These are phyloP conservation scores for Geotrichum restrictum DNA, from an alignment of 1,139 yeast genomes.

Conservation along the genomic window DNA sequence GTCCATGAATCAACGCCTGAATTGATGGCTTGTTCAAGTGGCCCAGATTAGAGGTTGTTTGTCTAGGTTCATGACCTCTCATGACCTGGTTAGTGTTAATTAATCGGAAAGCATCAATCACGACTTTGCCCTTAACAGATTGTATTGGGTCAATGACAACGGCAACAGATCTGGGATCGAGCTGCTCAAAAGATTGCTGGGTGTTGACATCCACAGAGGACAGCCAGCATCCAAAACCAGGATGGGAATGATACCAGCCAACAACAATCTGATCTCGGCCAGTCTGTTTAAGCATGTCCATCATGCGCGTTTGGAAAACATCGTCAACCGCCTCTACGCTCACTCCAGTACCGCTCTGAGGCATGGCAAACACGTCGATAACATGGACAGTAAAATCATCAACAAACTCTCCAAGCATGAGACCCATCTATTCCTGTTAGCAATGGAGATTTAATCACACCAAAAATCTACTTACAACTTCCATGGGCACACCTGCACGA, in stretches of 20 bases:
- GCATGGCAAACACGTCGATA: conserved; percentile 98
- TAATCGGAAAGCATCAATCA: conserved; percentile 94
- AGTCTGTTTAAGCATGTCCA: conserved; percentile 98
- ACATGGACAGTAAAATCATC: conserved; percentile 97
- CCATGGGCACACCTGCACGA: conserved; percentile 99
- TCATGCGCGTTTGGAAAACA: conserved; percentile 97
- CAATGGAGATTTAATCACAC: background rate
- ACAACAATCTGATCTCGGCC: conserved; percentile 98
- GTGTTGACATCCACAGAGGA: conserved; percentile 96
- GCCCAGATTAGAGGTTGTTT: conserved; percentile 93
- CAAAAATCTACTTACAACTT: conserved; percentile 48
- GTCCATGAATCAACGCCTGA: conserved; percentile 94
- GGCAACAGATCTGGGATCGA: conserved; percentile 92
- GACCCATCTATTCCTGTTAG: conserved; percentile 61
- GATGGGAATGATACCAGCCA: conserved; percentile 99
- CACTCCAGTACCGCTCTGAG: conserved; percentile 93
- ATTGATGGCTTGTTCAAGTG: conserved; percentile 95
- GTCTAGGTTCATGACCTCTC: conserved; percentile 98
- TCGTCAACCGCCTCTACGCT: conserved; percentile 99
- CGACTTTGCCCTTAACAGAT: conserved; percentile 97
- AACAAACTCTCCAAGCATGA: conserved; percentile 97
- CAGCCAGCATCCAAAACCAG: conserved; percentile 98
- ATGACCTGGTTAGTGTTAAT: conserved; percentile 83
- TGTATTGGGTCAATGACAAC: conserved; percentile 97
- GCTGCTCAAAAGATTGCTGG: conserved; percentile 94